Percentiles rank a stretch among this genome's conserved stretches.
Evolutionary conservation across 164 flowering plant genomes (phyloP).

Genomic region (Umbellularia californica): DNA sequence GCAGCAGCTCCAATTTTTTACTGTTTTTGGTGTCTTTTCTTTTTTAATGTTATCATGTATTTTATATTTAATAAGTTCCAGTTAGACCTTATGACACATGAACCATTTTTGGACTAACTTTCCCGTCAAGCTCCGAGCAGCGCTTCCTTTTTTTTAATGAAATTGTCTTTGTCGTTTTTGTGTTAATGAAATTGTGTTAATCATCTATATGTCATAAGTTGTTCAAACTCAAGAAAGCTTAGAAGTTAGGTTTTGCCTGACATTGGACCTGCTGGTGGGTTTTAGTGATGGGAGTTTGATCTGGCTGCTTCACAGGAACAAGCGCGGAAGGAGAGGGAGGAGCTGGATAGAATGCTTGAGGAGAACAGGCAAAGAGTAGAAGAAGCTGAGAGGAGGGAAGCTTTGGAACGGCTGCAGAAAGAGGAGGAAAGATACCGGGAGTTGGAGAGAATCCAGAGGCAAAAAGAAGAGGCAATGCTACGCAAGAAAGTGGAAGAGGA

Average conservation of each 20-base stretch:
- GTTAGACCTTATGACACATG: too few relatives aligned
- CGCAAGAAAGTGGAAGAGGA: conserved; percentile 90
- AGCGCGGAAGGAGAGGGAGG: conserved; percentile 76
- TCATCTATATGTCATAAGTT: too few relatives aligned
- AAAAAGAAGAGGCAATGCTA: conserved; percentile 82
- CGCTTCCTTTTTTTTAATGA: too few relatives aligned
- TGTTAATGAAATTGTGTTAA: too few relatives aligned
- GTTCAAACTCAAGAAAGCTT: too few relatives aligned
- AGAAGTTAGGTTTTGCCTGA: background rate
- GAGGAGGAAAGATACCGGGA: conserved; percentile 88
- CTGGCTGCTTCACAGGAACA: conserved; percentile 44
- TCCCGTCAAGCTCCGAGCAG: too few relatives aligned
- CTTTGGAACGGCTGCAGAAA: conserved; percentile 63
- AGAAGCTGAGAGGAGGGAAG: conserved; percentile 86
- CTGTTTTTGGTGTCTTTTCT: too few relatives aligned
- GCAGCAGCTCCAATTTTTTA: too few relatives aligned
- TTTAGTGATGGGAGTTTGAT: background rate
- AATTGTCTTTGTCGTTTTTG: too few relatives aligned
- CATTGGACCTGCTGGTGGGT: background rate
- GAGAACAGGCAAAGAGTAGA: conserved; percentile 72
- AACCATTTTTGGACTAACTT: too few relatives aligned
- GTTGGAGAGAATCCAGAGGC: conserved; percentile 75
- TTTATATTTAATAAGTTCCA: too few relatives aligned
- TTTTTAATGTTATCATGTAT: too few relatives aligned
- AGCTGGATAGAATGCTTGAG: conserved; percentile 76